Conservation (phyloP, 2,329 filamentous ascomycete species). For the Colletotrichum noveboracense region DNA sequence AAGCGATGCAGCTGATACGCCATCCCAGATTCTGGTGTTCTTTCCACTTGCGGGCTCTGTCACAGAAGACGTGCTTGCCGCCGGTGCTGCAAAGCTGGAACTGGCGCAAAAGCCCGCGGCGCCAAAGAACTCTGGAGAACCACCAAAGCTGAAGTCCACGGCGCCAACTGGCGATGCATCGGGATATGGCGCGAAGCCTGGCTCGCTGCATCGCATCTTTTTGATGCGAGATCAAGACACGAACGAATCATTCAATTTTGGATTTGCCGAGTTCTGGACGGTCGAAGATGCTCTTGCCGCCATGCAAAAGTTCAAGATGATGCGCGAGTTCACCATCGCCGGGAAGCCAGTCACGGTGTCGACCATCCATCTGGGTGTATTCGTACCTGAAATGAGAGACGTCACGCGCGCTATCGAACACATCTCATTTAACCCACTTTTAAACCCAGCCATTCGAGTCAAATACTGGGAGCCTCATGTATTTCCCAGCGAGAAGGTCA, state of each 20-base stretch:
- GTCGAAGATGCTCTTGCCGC: constrained; percentile 79
- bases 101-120: constrained; percentile 58
- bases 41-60: constrained; percentile 74
- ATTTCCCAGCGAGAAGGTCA: constrained; percentile 69
- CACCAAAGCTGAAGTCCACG: constrained; percentile 63
- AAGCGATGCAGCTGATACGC: constrained; percentile 56
- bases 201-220: constrained; percentile 78
- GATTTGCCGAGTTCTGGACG: constrained; percentile 83
- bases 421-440: constrained; percentile 73
- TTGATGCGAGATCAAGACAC: constrained; percentile 75
- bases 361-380: constrained; percentile 85
- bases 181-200: constrained; percentile 73
- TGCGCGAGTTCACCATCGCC: constrained; percentile 78
- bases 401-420: constrained; percentile 58
- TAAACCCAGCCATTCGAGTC: constrained; percentile 70
- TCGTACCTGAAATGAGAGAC: constrained; percentile 73
- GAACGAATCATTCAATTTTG: constrained; percentile 79
- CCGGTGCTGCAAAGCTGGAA: constrained; percentile 76
- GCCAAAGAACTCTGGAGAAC: constrained; percentile 46
- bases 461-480: constrained; percentile 80
- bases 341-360: constrained; percentile 73
- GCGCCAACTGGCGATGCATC: constrained; percentile 59
- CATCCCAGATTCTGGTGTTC: constrained; percentile 79
- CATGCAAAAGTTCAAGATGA: constrained; percentile 72
- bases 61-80: constrained; percentile 74